Conservation (phyloP, 805 yeast species). For the Metschnikowia gelsemii region DNA sequence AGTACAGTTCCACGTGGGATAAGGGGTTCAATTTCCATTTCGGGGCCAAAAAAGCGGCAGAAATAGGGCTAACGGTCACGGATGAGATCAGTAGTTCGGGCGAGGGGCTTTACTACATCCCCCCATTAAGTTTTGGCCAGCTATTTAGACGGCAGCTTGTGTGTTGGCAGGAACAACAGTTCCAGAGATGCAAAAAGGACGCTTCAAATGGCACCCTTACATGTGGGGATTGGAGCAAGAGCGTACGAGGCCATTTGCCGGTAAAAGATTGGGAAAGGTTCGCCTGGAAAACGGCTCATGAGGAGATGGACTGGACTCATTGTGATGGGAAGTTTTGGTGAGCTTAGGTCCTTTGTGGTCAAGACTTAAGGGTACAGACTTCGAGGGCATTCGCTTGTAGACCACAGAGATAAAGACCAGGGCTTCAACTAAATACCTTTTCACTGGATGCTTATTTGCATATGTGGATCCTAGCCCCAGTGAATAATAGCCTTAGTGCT, state of each 20-base stretch:
- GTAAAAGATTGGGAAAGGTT: background rate
- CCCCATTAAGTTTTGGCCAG: conserved; percentile 5
- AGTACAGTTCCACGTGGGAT: conserved; percentile 6
- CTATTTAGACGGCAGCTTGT: conserved; percentile 1
- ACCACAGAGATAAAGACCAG: too few relatives aligned
- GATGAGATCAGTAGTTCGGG: background rate
- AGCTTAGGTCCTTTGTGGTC: too few relatives aligned
- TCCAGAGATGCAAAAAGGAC: background rate
- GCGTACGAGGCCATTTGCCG: background rate
- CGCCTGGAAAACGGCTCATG: background rate
- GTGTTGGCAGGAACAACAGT: conserved; percentile 5
- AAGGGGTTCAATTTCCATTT: background rate
- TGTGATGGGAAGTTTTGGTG: background rate
- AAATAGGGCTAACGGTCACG: background rate
- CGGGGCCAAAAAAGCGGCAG: background rate
- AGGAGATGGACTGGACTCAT: background rate
- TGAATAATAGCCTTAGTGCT: too few relatives aligned
- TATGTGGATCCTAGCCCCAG: too few relatives aligned
- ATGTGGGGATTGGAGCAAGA: conserved; percentile 2
- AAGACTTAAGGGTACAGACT: too few relatives aligned
- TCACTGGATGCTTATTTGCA: too few relatives aligned
- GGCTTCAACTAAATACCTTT: too few relatives aligned
- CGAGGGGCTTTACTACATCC: background rate
- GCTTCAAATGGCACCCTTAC: background rate
- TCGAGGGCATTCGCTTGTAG: too few relatives aligned